A percentile compares a stretch with the other conserved stretches of the same genome.
Conservation (phyloP, 2,329 filamentous ascomycete species). For the Madurella fahalii region DNA sequence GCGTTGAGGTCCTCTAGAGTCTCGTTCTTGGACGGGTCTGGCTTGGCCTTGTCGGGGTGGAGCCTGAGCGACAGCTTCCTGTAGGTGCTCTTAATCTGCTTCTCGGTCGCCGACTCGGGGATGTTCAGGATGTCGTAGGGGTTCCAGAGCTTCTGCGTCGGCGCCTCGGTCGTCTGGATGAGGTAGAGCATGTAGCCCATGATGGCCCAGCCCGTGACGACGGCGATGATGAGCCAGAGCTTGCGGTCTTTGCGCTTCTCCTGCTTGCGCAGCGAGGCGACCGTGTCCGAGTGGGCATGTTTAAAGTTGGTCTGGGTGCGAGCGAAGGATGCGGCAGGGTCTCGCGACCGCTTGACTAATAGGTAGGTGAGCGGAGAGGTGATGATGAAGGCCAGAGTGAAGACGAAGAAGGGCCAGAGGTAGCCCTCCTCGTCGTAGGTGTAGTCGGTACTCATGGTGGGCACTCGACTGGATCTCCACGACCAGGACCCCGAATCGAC, state of each 20-base stretch:
- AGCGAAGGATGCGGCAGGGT: slow-evolving; percentile 75
- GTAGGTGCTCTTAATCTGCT: slow-evolving; percentile 88
- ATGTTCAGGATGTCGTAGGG: slow-evolving; percentile 92
- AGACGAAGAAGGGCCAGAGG: slow-evolving; percentile 98
- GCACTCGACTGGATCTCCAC: slow-evolving; percentile 18
- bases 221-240: slow-evolving; percentile 76
- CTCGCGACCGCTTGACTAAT: slow-evolving; percentile 71
- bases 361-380: slow-evolving; percentile 88
- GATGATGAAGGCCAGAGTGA: slow-evolving; percentile 81
- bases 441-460: slow-evolving; percentile 87
- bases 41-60: slow-evolving; percentile 89
- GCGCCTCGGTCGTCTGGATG: slow-evolving; percentile 72
- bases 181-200: slow-evolving; percentile 93
- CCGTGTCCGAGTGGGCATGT: slow-evolving; percentile 76
- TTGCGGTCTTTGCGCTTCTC: slow-evolving; percentile 88
- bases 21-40: slow-evolving; percentile 82
- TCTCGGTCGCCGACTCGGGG: slow-evolving; percentile 79
- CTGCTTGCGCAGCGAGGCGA: slow-evolving; percentile 75
- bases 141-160: slow-evolving; percentile 80
- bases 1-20: slow-evolving; percentile 81
- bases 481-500: slow-evolving; percentile 1
- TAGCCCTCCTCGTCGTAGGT: slow-evolving; percentile 97
- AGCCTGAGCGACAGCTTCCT: slow-evolving; percentile 78
- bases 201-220: slow-evolving; percentile 71
- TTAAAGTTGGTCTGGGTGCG: slow-evolving; percentile 79